Conservation (phyloP, 345 rosid genomes). For the Gossypium thurberi region DNA sequence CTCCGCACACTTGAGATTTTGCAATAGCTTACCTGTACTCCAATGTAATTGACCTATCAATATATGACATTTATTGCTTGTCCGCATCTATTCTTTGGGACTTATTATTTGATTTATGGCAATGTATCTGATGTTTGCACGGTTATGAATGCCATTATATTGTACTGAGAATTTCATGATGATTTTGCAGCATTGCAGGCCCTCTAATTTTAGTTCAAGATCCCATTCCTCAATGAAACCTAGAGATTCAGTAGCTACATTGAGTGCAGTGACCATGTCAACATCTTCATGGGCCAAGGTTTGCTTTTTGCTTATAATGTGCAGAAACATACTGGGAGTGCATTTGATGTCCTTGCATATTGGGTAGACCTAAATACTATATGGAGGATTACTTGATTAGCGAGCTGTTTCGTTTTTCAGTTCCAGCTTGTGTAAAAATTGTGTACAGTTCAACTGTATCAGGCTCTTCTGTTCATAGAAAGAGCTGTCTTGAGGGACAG, state of each 20-base stretch:
- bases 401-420: background rate
- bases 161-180: constrained; percentile 8
- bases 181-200: constrained; percentile 43
- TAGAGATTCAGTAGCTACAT: constrained; percentile 33
- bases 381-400: background rate
- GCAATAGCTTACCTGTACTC: background rate
- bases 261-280: constrained; percentile 29
- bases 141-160: background rate
- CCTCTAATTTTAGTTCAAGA: constrained; percentile 55
- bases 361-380: background rate
- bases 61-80: background rate
- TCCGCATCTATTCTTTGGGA: background rate
- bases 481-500: background rate
- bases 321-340: background rate
- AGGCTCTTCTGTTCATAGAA: background rate
- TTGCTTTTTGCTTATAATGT: constrained; percentile 5
- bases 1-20: background rate
- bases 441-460: background rate
- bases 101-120: background rate
- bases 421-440: background rate
- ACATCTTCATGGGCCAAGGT: constrained; percentile 81
- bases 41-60: background rate
- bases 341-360: background rate
- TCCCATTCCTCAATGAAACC: constrained; percentile 43
- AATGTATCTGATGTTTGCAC: background rate